Conservation (phyloP, 169 alveolate genomes). For the Theileria parva region DNA sequence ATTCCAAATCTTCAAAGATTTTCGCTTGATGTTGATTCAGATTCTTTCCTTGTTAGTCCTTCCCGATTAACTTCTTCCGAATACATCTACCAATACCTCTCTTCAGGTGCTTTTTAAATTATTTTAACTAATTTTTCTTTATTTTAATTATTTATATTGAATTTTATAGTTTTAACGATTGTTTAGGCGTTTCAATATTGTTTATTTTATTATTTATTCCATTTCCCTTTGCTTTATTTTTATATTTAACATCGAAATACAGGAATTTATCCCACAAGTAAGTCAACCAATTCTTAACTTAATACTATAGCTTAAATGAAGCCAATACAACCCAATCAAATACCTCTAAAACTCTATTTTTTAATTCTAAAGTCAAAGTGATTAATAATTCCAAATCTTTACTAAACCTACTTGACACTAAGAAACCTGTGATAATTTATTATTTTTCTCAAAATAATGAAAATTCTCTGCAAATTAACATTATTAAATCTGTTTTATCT, state of each 20-base stretch:
- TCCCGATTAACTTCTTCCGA: not conserved
- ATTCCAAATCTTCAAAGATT: not conserved
- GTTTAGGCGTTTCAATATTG: not conserved
- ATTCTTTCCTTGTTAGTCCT: not conserved
- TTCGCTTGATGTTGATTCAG: not conserved
- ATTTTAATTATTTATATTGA: not conserved
- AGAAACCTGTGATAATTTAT: slow-evolving; percentile 6
- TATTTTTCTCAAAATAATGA: not conserved
- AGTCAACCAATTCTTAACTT: not conserved
- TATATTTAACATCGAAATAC: not conserved
- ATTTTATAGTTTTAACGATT: not conserved
- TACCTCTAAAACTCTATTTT: not conserved
- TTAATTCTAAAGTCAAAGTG: not conserved
- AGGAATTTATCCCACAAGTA: not conserved
- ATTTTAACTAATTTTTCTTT: not conserved
- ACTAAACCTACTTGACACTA: slow-evolving; percentile 1
- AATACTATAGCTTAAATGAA: no score
- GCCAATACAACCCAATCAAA: not conserved
- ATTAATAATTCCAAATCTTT: not conserved
- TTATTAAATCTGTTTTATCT: not conserved
- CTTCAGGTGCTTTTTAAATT: not conserved
- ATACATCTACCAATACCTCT: not conserved
- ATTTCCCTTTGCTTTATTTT: not conserved
- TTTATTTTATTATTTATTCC: not conserved
- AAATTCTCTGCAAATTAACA: not conserved